These are phyloP conservation scores for Amanita pallidorosea DNA, from an alignment of 768 basidiomycete species.

Conservation along the genomic window DNA sequence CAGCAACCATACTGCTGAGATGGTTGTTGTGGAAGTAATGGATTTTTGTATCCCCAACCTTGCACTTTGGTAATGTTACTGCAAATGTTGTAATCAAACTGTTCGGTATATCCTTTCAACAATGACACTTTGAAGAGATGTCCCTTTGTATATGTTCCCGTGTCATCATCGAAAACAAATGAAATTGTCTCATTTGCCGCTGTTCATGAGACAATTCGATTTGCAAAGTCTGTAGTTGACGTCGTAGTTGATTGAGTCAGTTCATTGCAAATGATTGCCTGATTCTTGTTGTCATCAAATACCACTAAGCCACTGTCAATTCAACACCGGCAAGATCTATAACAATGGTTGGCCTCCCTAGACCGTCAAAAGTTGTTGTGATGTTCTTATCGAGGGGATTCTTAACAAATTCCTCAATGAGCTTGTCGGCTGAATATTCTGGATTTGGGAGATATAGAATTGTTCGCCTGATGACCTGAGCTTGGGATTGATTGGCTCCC, in stretches of 20 bases:
- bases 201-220: background rate
- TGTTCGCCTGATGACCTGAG: background rate
- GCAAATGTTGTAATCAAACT: background rate
- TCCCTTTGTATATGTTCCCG: background rate
- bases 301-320: background rate
- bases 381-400: background rate
- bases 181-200: background rate
- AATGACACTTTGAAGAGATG: background rate
- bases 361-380: background rate
- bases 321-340: background rate
- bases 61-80: background rate
- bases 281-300: background rate
- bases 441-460: background rate
- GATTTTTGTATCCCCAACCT: background rate
- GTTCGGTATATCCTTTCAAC: background rate
- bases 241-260: background rate
- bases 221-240: background rate
- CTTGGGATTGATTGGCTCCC: background rate
- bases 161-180: background rate
- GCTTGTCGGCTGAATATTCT: background rate
- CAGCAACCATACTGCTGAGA: background rate
- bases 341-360: background rate
- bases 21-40: background rate
- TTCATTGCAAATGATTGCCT: background rate
- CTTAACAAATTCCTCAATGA: background rate